Evolutionary conservation across 2,329 filamentous ascomycete species (phyloP).

Genomic region (Xylariaceae sp.): DNA sequence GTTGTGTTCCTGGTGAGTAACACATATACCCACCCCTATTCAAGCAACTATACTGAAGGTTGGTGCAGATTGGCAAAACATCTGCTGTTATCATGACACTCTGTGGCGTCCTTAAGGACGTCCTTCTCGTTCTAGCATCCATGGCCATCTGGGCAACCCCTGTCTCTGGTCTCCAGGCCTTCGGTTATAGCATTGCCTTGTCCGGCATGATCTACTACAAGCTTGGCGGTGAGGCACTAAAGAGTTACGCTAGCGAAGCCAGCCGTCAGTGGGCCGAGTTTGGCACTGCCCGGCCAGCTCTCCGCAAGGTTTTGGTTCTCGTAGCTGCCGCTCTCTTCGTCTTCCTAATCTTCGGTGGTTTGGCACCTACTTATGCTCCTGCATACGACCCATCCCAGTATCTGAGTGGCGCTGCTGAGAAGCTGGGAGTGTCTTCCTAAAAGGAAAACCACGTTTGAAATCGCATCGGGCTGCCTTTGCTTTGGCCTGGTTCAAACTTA

Average conservation of each 20-base stretch:
- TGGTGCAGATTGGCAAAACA: slow-evolving; percentile 73
- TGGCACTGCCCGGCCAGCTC: slow-evolving; percentile 66
- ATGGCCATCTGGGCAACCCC: slow-evolving; percentile 78
- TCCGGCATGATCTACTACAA: slow-evolving; percentile 80
- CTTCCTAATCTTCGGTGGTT: slow-evolving; percentile 64
- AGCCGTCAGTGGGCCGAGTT: slow-evolving; percentile 82
- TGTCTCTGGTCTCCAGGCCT: slow-evolving; percentile 70
- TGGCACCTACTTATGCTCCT: slow-evolving; percentile 56
- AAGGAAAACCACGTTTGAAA: neutral
- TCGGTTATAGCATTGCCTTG: slow-evolving; percentile 77
- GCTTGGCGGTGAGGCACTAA: slow-evolving; percentile 76
- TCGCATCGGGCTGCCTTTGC: too few species aligned
- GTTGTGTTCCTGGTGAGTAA: slow-evolving; percentile 74
- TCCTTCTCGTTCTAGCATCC: slow-evolving; percentile 72
- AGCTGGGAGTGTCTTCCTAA: slow-evolving; percentile 37
- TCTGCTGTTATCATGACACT: slow-evolving; percentile 81
- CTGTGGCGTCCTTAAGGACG: slow-evolving; percentile 83
- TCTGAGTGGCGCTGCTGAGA: slow-evolving; percentile 43
- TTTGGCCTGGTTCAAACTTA: too few species aligned
- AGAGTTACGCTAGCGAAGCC: slow-evolving; percentile 68
- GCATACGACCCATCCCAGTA: slow-evolving; percentile 49
- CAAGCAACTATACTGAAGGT: slow-evolving; percentile 23
- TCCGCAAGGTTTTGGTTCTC: slow-evolving; percentile 73
- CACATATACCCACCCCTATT: neutral
- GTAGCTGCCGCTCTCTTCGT: slow-evolving; percentile 56